Percentiles rank a stretch among this genome's conserved stretches.
phyloP scores from a whole-genome alignment of 2,329 filamentous ascomycete genomes.

The Acephala macrosclerotiorum region DNA sequence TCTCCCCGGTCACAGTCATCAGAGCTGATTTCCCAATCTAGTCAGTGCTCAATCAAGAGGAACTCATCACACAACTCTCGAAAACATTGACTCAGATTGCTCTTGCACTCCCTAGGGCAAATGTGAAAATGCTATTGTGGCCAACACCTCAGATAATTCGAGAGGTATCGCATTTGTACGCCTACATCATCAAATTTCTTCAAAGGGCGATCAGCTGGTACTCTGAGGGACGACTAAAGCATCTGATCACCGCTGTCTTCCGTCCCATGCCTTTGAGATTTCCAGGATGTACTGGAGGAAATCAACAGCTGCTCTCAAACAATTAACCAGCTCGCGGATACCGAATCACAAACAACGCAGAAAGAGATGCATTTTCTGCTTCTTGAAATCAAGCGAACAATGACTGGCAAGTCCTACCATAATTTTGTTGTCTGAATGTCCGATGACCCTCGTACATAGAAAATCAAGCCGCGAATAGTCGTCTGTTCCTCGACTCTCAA shows the following conservation, averaged over 20 bases:
- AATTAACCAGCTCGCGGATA: slow-evolving; percentile 9
- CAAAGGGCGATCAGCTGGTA: slow-evolving; percentile 27
- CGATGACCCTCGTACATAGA: neutral
- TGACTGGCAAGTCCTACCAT: slow-evolving; percentile 1
- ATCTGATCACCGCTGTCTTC: slow-evolving; percentile 16
- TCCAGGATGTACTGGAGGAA: slow-evolving; percentile 18
- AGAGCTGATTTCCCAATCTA: neutral
- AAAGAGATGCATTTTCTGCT: slow-evolving; percentile 8
- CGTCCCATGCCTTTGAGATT: slow-evolving; percentile 17
- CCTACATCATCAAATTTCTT: slow-evolving; percentile 26
- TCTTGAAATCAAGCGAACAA: slow-evolving; percentile 1
- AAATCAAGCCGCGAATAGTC: slow-evolving; percentile 4
- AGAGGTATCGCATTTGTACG: slow-evolving; percentile 23
- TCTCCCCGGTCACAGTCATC: neutral
- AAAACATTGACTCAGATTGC: slow-evolving; percentile 26
- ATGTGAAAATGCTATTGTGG: slow-evolving; percentile 20
- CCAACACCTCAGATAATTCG: slow-evolving; percentile 23
- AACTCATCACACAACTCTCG: slow-evolving; percentile 24
- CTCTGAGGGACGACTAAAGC: slow-evolving; percentile 21
- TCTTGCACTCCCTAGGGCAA: slow-evolving; percentile 19
- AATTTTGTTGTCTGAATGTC: neutral
- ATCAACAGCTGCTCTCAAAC: neutral
- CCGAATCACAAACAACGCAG: slow-evolving; percentile 3
- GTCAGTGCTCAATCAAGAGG: slow-evolving; percentile 31
- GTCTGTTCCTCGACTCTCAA: slow-evolving; percentile 7